phyloP scores from a whole-genome alignment of 495 filamentous ascomycete species.

The Daldinia vernicosa region DNA sequence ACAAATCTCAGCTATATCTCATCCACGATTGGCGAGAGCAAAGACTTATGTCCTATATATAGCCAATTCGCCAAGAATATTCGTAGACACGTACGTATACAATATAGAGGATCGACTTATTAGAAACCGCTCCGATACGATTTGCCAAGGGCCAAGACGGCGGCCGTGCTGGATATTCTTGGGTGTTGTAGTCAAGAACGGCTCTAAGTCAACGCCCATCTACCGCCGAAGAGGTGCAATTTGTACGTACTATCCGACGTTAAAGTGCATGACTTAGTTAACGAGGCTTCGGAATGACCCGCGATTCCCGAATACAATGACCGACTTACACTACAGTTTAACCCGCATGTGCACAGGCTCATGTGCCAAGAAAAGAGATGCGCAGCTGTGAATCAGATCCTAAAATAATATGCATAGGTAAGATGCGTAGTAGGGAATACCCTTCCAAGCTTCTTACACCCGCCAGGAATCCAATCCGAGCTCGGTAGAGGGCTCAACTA shows the following conservation, averaged over 20 bases:
- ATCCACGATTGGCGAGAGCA: conserved; percentile 26
- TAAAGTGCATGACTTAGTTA: conserved; percentile 16
- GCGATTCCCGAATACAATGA: conserved; percentile 44
- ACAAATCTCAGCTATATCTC: conserved; percentile 14
- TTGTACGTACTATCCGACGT: conserved; percentile 32
- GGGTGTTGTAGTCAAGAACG: conserved; percentile 19
- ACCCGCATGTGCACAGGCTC: conserved; percentile 40
- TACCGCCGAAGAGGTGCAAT: conserved; percentile 30
- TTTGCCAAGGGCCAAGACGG: conserved; percentile 42
- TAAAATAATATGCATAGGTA: conserved; percentile 43
- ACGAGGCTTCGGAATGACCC: conserved; percentile 37
- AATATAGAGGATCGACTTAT: conserved; percentile 37
- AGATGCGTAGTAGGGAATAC: conserved; percentile 36
- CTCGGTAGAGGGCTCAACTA: conserved; percentile 22
- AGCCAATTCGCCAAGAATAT: conserved; percentile 35
- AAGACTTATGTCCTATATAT: conserved; percentile 34
- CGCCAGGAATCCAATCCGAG: conserved; percentile 27
- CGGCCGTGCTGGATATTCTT: conserved; percentile 27
- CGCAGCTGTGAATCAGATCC: conserved; percentile 43
- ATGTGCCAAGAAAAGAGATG: conserved; percentile 45
- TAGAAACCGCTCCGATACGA: conserved; percentile 34
- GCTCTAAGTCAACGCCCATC: conserved; percentile 21
- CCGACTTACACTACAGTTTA: conserved; percentile 44
- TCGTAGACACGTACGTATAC: conserved; percentile 36
- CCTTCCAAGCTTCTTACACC: conserved; percentile 31